Evolutionary conservation across 495 filamentous ascomycete genomes (phyloP).

Genomic region (Neurospora africana): DNA sequence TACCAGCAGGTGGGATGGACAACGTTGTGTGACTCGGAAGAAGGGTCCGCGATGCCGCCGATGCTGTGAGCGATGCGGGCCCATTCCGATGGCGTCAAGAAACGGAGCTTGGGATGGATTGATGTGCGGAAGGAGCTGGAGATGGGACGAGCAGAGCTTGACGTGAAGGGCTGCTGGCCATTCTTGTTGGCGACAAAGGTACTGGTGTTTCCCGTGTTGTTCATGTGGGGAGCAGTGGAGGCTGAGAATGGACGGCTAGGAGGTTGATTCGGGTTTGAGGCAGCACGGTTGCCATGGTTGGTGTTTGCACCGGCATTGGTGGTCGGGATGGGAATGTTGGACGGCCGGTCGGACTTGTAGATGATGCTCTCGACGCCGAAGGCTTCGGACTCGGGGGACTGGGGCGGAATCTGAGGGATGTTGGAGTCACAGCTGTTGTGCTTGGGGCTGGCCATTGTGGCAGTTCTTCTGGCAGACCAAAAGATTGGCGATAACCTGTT

Average conservation of each 20-base stretch:
- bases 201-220: not conserved
- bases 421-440: constrained; percentile 6
- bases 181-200: not conserved
- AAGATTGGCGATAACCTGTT: not conserved
- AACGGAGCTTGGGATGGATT: constrained; percentile 11
- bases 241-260: not conserved
- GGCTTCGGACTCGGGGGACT: constrained; percentile 9
- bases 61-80: constrained; percentile 34
- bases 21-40: constrained; percentile 29
- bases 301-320: not conserved
- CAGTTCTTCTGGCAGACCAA: not conserved
- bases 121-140: constrained; percentile 1
- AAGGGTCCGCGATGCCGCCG: constrained; percentile 29
- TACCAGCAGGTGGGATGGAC: constrained; percentile 30
- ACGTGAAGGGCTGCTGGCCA: not conserved
- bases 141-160: not conserved
- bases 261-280: not conserved
- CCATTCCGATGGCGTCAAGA: constrained; percentile 33
- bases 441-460: not conserved
- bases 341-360: constrained; percentile 15
- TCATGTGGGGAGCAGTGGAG: not conserved
- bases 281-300: not conserved
- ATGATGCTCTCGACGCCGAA: constrained; percentile 13
- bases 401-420: constrained; percentile 4
- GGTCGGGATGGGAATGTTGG: constrained; percentile 15